A percentile compares a stretch with the other conserved stretches of the same genome.
These are phyloP conservation scores for Aspergillus melleus DNA, from an alignment of 2,329 filamentous ascomycete genomes.

Conservation along the genomic window DNA sequence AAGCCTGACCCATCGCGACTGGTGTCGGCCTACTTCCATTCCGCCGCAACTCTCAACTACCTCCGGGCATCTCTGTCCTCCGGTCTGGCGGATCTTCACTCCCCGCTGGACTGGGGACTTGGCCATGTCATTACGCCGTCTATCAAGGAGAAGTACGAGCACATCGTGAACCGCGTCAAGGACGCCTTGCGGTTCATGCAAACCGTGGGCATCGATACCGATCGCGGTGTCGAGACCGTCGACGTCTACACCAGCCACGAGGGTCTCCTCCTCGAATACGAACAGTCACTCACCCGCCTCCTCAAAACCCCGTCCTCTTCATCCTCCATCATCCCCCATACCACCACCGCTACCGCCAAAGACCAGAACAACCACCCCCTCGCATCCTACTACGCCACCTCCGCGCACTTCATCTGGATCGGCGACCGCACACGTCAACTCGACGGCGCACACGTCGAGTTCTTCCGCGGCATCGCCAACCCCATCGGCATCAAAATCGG, in stretches of 20 bases:
- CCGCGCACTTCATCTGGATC: slow-evolving; percentile 97
- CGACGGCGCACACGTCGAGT: slow-evolving; percentile 92
- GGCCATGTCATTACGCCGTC: slow-evolving; percentile 84
- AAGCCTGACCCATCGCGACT: slow-evolving; percentile 79
- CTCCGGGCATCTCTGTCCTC: slow-evolving; percentile 79
- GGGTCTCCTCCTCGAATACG: slow-evolving; percentile 90
- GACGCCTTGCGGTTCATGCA: slow-evolving; percentile 93
- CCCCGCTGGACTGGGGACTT: slow-evolving; percentile 90
- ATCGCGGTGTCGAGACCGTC: slow-evolving; percentile 81
- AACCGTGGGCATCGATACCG: slow-evolving; percentile 86
- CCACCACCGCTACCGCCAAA: slow-evolving; percentile 43
- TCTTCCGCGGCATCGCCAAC: slow-evolving; percentile 94
- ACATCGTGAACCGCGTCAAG: slow-evolving; percentile 81
- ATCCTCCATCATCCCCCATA: slow-evolving; percentile 17
- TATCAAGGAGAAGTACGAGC: slow-evolving; percentile 81
- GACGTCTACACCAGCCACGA: slow-evolving; percentile 97
- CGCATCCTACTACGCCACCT: slow-evolving; percentile 82
- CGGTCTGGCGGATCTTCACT: slow-evolving; percentile 90
- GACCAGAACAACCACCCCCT: slow-evolving; percentile 9
- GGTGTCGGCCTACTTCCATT: slow-evolving; percentile 92
- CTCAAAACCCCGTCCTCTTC: slow-evolving; percentile 60
- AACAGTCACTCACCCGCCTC: slow-evolving; percentile 78
- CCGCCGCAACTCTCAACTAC: slow-evolving; percentile 91
- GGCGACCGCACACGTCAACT: slow-evolving; percentile 94
- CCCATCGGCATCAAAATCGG: slow-evolving; percentile 96